phyloP scores from a whole-genome alignment of 345 rosid genomes.

The Citrus maxima region DNA sequence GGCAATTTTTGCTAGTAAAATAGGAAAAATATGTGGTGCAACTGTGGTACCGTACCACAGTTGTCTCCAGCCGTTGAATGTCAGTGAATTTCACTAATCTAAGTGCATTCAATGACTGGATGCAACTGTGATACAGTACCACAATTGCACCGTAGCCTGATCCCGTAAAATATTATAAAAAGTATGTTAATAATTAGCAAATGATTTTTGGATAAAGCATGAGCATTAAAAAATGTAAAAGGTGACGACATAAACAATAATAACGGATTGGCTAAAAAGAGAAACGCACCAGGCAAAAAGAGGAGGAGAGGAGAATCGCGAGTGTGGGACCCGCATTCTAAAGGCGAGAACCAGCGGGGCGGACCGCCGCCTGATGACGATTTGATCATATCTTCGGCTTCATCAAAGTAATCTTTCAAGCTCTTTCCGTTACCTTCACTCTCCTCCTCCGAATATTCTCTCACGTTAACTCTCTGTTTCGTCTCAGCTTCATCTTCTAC shows the following conservation, averaged over 20 bases:
- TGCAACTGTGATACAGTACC: too few relatives aligned
- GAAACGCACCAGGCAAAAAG: slow-evolving; percentile 41
- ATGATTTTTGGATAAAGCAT: background rate
- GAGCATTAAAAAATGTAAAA: background rate
- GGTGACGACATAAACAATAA: too few relatives aligned
- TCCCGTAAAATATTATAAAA: too few relatives aligned
- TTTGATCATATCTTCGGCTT: slow-evolving; percentile 28
- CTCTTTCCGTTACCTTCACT: slow-evolving; percentile 16
- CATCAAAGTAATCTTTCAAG: slow-evolving; percentile 41
- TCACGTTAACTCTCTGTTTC: background rate
- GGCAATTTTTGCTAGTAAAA: too few relatives aligned
- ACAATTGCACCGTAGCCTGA: too few relatives aligned
- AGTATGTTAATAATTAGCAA: too few relatives aligned
- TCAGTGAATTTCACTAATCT: too few relatives aligned
- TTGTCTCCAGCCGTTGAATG: too few relatives aligned
- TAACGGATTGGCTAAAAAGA: too few relatives aligned
- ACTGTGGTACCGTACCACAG: too few relatives aligned
- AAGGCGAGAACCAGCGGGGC: slow-evolving; percentile 66
- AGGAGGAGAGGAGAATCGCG: slow-evolving; percentile 49
- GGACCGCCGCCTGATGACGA: slow-evolving; percentile 40
- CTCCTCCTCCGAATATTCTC: slow-evolving; percentile 13
- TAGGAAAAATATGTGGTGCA: too few relatives aligned
- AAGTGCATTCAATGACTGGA: too few relatives aligned
- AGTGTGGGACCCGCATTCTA: slow-evolving; percentile 33
- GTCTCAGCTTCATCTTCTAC: background rate